phyloP scores from a whole-genome alignment of 768 basidiomycete genomes.

The Russula vinacea region DNA sequence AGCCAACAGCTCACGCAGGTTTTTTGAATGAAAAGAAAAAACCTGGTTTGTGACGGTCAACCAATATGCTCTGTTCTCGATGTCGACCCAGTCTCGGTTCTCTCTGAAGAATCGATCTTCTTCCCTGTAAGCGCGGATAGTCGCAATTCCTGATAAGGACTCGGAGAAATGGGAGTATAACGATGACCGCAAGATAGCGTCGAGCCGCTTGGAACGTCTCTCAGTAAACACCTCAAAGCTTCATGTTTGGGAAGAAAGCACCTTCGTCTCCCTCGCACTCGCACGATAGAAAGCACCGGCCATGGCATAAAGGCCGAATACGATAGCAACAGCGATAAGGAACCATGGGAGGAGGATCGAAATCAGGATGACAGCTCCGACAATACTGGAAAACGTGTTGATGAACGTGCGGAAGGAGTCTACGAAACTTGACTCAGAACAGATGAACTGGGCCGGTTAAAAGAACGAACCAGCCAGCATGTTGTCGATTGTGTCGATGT shows the following conservation, averaged over 20 bases:
- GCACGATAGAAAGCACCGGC: constrained; percentile 80
- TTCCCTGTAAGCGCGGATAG: constrained; percentile 87
- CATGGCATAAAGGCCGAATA: constrained; percentile 63
- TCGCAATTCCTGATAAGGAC: constrained; percentile 79
- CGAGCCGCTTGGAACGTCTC: constrained; percentile 46
- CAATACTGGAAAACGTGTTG: constrained; percentile 57
- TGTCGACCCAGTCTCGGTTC: constrained; percentile 71
- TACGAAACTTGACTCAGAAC: constrained; percentile 28
- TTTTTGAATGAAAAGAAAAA: constrained; percentile 4
- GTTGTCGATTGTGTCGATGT: constrained; percentile 81
- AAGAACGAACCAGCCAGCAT: constrained; percentile 50
- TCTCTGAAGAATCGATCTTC: constrained; percentile 68
- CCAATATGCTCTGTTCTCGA: constrained; percentile 91
- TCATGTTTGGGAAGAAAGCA: constrained; percentile 2
- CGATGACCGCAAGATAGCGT: constrained; percentile 81
- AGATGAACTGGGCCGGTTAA: background rate
- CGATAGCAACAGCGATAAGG: constrained; percentile 64
- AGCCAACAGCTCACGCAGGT: constrained; percentile 60
- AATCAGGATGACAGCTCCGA: constrained; percentile 77
- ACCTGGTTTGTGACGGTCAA: constrained; percentile 81
- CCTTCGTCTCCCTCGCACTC: constrained; percentile 85
- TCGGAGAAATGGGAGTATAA: constrained; percentile 93
- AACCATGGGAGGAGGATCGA: constrained; percentile 81
- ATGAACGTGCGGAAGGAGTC: constrained; percentile 75
- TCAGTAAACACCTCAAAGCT: constrained; percentile 7